Base-by-base conservation (phyloP, 2,329 filamentous ascomycete genomes). In the Beauveria scarabaeidicola region DNA sequence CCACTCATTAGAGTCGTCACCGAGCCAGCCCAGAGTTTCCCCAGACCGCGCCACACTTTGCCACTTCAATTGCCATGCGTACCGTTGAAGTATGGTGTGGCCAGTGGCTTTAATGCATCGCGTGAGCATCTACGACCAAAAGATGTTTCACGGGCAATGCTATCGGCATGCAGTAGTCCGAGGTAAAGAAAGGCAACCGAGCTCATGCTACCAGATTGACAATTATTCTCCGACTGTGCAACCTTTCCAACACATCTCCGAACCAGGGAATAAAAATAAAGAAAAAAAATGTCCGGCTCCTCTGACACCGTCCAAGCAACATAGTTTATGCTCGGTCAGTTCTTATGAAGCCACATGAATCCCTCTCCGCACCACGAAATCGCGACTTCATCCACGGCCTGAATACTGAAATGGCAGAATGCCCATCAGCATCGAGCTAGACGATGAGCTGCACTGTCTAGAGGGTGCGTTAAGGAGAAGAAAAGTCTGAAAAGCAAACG, bases 391-490 rank as follows among this genome's bases (percentile, higher is more conserved):
- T 81, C 85, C 87, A 89, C 74, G 75, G 76, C 76, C 69, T 77
- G 46, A 79, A 72, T 69, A 74, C 75, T 77, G 71, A 65, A 69
- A 79, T 77, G 77, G 80, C 88, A 91, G 84, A 89, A 92, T 81
- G 88, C 77, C 80, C 78, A 74, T 75, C 78, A 73, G 74, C 78
- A 73, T 78, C 78, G 78, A 75, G 73, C 73, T 77, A 75, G 74
- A 78, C 81, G 80, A 85, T 86, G 86, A 81, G 81, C 83, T 88
- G 89, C 84, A 92, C 89, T 93, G 89, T 93, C 90, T 92, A 78
- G 79, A 82, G 86, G 87, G 81, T 82, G 88, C 87, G 86, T 88
- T 84, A 78, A 67, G 72, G 73, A 41, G 25, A 48, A 19, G 68
- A 69, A 19, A 41, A 72, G 68, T 66, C 58, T 36, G 32, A 62